phyloP scores from a whole-genome alignment of 2,329 filamentous ascomycete species.

The Xylariomycetidae sp. region DNA sequence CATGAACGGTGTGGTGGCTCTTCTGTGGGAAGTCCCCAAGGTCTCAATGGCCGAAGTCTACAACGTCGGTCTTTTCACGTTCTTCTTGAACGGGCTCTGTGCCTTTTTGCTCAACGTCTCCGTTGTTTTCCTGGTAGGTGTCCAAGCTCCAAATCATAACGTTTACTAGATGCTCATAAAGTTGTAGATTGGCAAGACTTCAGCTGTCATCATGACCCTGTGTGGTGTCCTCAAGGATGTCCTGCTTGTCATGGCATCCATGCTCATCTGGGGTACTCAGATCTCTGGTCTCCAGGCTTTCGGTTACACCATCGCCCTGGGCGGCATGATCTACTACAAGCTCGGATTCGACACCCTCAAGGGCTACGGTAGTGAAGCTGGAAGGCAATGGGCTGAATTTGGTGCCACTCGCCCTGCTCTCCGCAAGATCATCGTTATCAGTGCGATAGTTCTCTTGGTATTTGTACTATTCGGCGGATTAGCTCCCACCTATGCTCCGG shows the following conservation, averaged over 20 bases:
- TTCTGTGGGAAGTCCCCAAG: conserved; percentile 69
- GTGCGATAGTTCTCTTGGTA: conserved; percentile 55
- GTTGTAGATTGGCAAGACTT: conserved; percentile 79
- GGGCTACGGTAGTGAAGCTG: conserved; percentile 67
- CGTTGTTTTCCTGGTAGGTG: conserved; percentile 78
- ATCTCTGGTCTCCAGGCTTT: conserved; percentile 75
- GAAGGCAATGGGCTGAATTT: conserved; percentile 81
- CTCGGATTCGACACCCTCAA: conserved; percentile 78
- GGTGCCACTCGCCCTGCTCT: conserved; percentile 70
- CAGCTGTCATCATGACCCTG: conserved; percentile 78
- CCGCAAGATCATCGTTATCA: conserved; percentile 73
- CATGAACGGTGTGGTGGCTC: conserved; percentile 72
- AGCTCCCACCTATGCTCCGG: conserved; percentile 55
- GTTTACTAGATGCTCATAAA: too few species aligned
- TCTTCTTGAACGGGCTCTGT: conserved; percentile 71
- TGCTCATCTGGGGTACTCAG: conserved; percentile 75
- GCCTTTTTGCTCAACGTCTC: conserved; percentile 82
- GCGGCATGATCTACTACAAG: conserved; percentile 82
- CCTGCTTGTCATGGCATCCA: conserved; percentile 72
- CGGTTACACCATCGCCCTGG: conserved; percentile 75
- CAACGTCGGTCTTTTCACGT: conserved; percentile 66
- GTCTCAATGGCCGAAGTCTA: conserved; percentile 67
- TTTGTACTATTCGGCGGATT: conserved; percentile 67
- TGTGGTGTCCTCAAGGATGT: conserved; percentile 88
- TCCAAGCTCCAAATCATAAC: too few species aligned